These are phyloP conservation scores for Akanthomyces uredinophilus DNA, from an alignment of 2,329 filamentous ascomycete species.

Conservation along the genomic window DNA sequence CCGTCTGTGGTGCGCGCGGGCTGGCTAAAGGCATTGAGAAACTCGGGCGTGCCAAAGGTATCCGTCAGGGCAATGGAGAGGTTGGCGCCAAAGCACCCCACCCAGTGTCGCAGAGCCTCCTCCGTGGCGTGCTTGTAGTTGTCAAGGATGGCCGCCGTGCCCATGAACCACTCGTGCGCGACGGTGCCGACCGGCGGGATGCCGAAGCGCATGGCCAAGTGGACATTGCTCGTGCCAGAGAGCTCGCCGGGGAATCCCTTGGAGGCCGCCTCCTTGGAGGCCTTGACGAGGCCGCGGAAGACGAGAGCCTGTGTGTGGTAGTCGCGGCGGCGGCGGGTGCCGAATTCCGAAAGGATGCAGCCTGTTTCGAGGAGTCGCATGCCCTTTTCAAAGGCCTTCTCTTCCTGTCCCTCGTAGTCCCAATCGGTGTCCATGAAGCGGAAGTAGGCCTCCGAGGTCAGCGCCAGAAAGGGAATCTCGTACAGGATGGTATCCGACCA, in stretches of 20 bases:
- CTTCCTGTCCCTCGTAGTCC: constrained; percentile 80
- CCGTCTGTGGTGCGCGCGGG: constrained; percentile 46
- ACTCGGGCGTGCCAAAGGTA: constrained; percentile 89
- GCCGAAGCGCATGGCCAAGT: constrained; percentile 89
- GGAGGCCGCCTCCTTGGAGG: constrained; percentile 64
- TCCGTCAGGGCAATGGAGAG: constrained; percentile 89
- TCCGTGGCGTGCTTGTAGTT: constrained; percentile 84
- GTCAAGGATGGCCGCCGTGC: constrained; percentile 82
- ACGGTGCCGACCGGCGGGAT: constrained; percentile 80
- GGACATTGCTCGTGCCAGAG: constrained; percentile 90
- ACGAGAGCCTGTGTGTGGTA: constrained; percentile 94
- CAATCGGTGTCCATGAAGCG: constrained; percentile 93
- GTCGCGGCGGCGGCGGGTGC: constrained; percentile 80
- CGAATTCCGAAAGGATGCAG: constrained; percentile 91
- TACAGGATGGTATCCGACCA: constrained; percentile 98
- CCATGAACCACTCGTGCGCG: constrained; percentile 99
- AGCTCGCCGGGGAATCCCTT: constrained; percentile 67
- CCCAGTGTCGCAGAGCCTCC: constrained; percentile 79
- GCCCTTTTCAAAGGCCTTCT: constrained; percentile 79
- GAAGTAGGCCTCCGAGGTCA: constrained; percentile 96
- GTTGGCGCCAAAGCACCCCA: constrained; percentile 80
- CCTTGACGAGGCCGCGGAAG: constrained; percentile 76
- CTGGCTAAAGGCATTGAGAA: constrained; percentile 77
- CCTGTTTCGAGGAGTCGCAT: constrained; percentile 70
- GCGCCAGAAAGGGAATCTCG: constrained; percentile 87